Base-by-base conservation (phyloP, 306 rosid genomes). In the apple (Malus domestica) region DNA sequence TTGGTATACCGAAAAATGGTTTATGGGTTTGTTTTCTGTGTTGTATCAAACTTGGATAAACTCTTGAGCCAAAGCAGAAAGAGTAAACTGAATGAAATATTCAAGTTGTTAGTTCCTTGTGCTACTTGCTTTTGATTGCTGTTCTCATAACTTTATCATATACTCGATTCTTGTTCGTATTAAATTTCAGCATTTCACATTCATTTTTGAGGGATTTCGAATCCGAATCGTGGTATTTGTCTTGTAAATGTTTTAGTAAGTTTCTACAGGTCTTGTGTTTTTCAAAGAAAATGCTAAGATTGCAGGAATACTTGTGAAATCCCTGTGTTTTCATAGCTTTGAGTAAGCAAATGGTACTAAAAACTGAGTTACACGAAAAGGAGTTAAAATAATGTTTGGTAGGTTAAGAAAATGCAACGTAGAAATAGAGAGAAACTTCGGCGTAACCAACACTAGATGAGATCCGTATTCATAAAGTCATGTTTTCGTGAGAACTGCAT, bases 1-100 rank as follows among this genome's bases (percentile, higher is more conserved):
- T 70, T 71, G 72, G 18, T 44, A 66, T 62, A 78, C 52, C 46
- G 54, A 68, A 63, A 19, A 63, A 70, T 51, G 68, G 54, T 67
- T 70, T 64, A 44, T 71, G 20, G 78, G 71, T 77, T 73, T 14
- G 14, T 19, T 12, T 4, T 46, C 54, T 57, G 32, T 57, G 42
- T 66, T 23, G 51, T 40, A 45, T 40, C 22, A 65, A 44, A 78
- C 25, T 57, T n/a, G n/a, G 55, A 32, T 67, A 23, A 29, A 40
- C 58, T 30, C 14, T n/a, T 54, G 15, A 35, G 67, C 67, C 52
- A 58, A 59, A 40, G 30, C 20, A 6, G 69, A 61, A 44, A 38
- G 15, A 57, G 30, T 25, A 23, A 33, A 22, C 10, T 8, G 40
- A 15, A 40, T 42, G 38, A 73, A 16, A 27, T 67, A 61, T 74